Base-by-base conservation (phyloP, 2,329 filamentous ascomycete species). In the Elsinoe ampelina region DNA sequence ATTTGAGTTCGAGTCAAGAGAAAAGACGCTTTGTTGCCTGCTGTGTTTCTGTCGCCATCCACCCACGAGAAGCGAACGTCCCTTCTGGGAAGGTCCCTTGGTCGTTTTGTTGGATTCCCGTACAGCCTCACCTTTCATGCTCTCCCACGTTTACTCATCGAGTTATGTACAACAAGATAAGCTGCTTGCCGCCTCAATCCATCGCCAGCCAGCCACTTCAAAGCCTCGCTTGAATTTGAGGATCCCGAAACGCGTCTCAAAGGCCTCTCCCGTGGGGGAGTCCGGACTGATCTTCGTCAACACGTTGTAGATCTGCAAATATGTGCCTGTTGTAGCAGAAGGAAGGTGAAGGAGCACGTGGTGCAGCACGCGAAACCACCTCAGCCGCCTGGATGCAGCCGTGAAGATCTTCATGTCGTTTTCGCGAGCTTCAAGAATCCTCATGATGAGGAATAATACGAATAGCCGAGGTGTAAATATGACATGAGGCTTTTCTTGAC, bases 351-450 rank as follows among this genome's bases (percentile, higher is more conserved):
- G 41, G n/a, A 45, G 41, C 48, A 52, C 34, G 48, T 52, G 48
- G 48, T 38, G 19, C n/a, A 10, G 13, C 13, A 26, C 19, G 34
- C 34, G 34, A 38, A 34, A 39, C n/a, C 12, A 13, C 12, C 12
- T n/a, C 12, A 17, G 30, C 20, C 47, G 26, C 26, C 19, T 26
- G n/a, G 26, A 20, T 11, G 17, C 32, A 26, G 32, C 26, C 26
- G n/a, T 50, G 45, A 6, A 34, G 30, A 50, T 50, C 45, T 50
- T 50, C 45, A 50, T 35, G 45, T 34, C 45, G 13, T 35, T 35
- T n/a, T 34, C 26, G 30, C n/a, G 26, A 34, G 26, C 26, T 34
- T 48, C 43, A 48, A 30, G 22, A 48, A 48, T 50, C 45, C 45
- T 50, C 13, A n/a, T 19, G 45, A 26, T 30, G 6, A 34, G 45